phyloP scores from a whole-genome alignment of 805 yeast species.

The Sugiyamaella valdiviana region DNA sequence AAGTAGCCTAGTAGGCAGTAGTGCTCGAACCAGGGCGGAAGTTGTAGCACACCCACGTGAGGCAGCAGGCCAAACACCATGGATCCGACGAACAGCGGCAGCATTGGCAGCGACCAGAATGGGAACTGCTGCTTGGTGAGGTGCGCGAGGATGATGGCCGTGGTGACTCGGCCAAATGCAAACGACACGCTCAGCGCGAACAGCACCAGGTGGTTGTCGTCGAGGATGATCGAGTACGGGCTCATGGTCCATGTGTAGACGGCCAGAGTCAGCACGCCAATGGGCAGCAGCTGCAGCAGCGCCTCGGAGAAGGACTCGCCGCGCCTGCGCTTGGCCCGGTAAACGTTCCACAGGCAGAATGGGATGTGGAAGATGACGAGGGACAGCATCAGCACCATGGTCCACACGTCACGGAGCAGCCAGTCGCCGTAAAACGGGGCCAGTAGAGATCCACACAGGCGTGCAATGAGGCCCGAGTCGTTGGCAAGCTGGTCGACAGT shows the following conservation, averaged over 20 bases:
- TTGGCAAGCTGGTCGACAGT: slow-evolving; percentile 35
- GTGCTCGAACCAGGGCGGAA: slow-evolving; percentile 28
- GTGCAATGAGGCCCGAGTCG: not conserved
- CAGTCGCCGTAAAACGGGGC: slow-evolving; percentile 9
- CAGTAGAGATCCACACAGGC: slow-evolving; percentile 10
- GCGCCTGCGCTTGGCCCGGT: slow-evolving; percentile 41
- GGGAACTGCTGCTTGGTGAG: slow-evolving; percentile 83
- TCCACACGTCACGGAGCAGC: slow-evolving; percentile 26
- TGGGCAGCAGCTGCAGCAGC: slow-evolving; percentile 61
- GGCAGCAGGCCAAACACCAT: slow-evolving; percentile 43
- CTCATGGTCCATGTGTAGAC: slow-evolving; percentile 42
- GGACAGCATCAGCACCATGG: slow-evolving; percentile 23
- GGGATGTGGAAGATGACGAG: slow-evolving; percentile 56
- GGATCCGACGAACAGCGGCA: slow-evolving; percentile 34
- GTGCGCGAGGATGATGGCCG: slow-evolving; percentile 65
- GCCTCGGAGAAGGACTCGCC: slow-evolving; percentile 36
- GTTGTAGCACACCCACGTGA: slow-evolving; percentile 38
- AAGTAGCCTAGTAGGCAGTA: slow-evolving; percentile 45
- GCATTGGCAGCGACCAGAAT: slow-evolving; percentile 57
- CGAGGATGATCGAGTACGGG: slow-evolving; percentile 43
- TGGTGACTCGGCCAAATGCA: slow-evolving; percentile 73
- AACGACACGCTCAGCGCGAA: slow-evolving; percentile 77
- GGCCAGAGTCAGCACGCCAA: slow-evolving; percentile 47
- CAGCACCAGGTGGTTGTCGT: slow-evolving; percentile 49
- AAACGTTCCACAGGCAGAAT: slow-evolving; percentile 50